Percentiles rank a stretch among this genome's conserved stretches.
These are phyloP conservation scores for Tetraselmis striata DNA, from an alignment of 139 green algal species.

Conservation along the genomic window DNA sequence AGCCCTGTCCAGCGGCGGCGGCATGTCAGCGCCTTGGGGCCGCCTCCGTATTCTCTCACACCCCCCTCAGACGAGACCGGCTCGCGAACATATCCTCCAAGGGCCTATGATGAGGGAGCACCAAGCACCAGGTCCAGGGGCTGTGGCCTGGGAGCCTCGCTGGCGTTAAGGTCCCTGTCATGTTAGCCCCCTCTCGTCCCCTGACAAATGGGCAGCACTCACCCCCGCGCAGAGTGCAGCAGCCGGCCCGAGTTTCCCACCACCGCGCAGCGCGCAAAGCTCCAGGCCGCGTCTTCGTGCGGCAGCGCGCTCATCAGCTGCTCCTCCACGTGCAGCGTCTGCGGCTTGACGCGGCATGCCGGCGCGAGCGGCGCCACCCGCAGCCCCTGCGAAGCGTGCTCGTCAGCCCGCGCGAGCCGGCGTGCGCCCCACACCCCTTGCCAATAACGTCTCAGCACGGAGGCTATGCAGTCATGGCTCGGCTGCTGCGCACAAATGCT, in stretches of 20 bases:
- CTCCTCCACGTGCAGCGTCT: not conserved
- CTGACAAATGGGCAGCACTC: no score
- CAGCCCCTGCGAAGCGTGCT: not conserved
- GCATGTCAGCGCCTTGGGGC: no score
- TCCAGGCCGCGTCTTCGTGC: not conserved
- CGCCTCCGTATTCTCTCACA: no score
- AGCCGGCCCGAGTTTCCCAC: slow-evolving; percentile 36
- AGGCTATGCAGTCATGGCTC: not conserved
- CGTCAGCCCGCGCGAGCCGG: not conserved
- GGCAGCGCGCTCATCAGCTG: slow-evolving; percentile 1
- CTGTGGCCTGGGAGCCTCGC: no score
- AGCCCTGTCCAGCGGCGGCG: not conserved
- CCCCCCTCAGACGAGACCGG: no score
- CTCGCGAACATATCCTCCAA: no score
- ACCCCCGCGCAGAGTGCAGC: not conserved
- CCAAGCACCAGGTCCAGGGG: no score
- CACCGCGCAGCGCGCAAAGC: slow-evolving; percentile 26
- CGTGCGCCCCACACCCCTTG: not conserved
- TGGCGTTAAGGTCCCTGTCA: no score
- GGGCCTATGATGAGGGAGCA: no score
- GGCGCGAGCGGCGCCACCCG: not conserved
- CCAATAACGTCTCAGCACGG: not conserved
- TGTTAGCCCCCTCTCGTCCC: no score
- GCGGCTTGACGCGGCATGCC: not conserved
- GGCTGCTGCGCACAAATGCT: not conserved